Evolutionary conservation across 2,329 filamentous ascomycete species (phyloP).

Genomic region (Gliomastix tumulicola): DNA sequence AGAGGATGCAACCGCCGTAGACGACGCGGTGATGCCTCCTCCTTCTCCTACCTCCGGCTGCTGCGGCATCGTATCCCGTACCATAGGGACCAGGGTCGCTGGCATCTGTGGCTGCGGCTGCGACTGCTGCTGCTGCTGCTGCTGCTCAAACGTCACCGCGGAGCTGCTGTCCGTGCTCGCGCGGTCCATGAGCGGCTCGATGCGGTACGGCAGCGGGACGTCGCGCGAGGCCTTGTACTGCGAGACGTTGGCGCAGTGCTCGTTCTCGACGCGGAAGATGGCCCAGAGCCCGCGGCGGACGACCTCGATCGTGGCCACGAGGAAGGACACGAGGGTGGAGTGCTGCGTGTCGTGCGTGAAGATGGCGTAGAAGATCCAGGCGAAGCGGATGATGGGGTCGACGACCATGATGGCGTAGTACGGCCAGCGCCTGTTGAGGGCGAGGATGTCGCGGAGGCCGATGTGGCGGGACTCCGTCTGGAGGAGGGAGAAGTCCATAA

Average conservation of each 20-base stretch:
- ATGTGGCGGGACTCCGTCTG: slow-evolving; percentile 64
- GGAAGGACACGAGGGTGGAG: slow-evolving; percentile 73
- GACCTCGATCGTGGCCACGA: slow-evolving; percentile 72
- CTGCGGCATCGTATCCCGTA: no score
- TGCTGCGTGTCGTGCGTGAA: slow-evolving; percentile 76
- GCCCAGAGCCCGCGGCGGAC: slow-evolving; percentile 85
- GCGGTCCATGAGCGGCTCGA: slow-evolving; percentile 39
- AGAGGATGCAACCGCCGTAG: slow-evolving; percentile 12
- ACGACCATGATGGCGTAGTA: slow-evolving; percentile 83
- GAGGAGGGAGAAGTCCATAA: slow-evolving; percentile 94
- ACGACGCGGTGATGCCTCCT: slow-evolving; percentile 6
- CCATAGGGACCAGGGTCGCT: no score
- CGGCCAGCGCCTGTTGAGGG: slow-evolving; percentile 69
- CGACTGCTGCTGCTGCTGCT: slow-evolving; percentile 7
- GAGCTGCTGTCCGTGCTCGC: slow-evolving; percentile 24
- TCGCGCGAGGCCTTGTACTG: slow-evolving; percentile 87
- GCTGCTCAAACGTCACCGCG: slow-evolving; percentile 10
- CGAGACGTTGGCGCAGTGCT: slow-evolving; percentile 88
- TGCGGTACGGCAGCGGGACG: slow-evolving; percentile 74
- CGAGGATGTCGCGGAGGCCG: slow-evolving; percentile 70
- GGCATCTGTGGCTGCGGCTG: slow-evolving; percentile 1
- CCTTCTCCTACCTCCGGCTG: no score
- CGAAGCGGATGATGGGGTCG: slow-evolving; percentile 82
- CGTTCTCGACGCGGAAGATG: slow-evolving; percentile 91
- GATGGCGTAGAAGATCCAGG: slow-evolving; percentile 91